Conservation (phyloP, 139 green algal species). For the Chlorella sp. region DNA sequence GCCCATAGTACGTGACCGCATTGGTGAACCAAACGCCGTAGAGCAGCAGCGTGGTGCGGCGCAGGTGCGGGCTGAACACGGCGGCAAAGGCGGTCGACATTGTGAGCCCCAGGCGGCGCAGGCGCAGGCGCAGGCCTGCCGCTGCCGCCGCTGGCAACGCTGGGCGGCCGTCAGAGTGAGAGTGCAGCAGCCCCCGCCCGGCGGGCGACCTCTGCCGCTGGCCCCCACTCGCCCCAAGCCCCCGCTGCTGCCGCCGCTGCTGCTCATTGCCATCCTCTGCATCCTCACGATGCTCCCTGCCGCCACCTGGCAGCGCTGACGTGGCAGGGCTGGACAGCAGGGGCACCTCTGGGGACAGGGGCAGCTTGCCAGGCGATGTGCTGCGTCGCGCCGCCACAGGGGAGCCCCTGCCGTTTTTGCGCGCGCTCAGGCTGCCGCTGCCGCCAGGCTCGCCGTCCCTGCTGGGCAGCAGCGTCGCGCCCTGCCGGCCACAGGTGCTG, state of each 20-base stretch:
- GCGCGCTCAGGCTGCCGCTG: neutral
- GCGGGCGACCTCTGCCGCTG: neutral
- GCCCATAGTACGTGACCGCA: constrained; percentile 81
- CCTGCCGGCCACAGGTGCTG: neutral
- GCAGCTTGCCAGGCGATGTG: neutral
- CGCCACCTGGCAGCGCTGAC: neutral
- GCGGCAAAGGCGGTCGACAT: neutral
- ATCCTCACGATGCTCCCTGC: neutral
- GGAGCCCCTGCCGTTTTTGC: neutral
- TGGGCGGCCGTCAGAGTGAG: neutral
- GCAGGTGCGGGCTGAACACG: constrained; percentile 40
- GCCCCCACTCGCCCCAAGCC: too few relatives aligned
- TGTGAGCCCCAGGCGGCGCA: neutral
- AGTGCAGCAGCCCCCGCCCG: neutral
- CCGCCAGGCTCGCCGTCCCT: neutral
- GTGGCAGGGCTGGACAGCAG: neutral
- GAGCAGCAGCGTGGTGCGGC: constrained; percentile 68
- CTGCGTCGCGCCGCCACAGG: neutral
- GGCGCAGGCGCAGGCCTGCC: neutral
- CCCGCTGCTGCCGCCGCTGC: too few relatives aligned
- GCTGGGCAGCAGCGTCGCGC: neutral
- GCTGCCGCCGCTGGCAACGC: neutral
- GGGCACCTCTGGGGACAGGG: neutral
- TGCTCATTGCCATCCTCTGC: too few relatives aligned
- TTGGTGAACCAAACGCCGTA: constrained; percentile 75